Evolutionary conservation across 2,329 filamentous ascomycete genomes (phyloP), one percentile per base, ranked within the genome.

Genomic region (Xylaria multiplex): DNA sequence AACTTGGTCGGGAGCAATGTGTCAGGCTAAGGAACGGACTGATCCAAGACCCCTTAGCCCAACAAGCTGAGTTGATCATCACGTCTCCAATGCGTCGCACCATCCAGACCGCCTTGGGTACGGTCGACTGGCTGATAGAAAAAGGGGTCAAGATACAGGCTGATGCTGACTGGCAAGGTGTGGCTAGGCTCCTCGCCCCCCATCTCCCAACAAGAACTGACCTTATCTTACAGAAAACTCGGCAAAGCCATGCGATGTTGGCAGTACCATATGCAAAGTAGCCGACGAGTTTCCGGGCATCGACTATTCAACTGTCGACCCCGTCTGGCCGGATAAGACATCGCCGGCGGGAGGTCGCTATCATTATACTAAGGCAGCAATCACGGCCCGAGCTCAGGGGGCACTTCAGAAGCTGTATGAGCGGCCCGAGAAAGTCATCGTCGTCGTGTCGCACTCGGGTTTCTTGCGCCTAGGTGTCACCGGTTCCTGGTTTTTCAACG

Each of bases 51-150:
- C 69, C 72, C 32, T 77, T 85, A 24, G 77, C 75, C 5, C 75
- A 79, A 14, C 76, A 82, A 65, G 79, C 85, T 9, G 83, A 84
- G 19, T 77, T 84, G 32, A 86, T 91, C 59, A 74, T 92, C 37
- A 85, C 86, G 55, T 90, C 88, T 72, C 86, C 89, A 1, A 90
- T 91, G 86, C 80, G 82, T 16, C 82, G 90, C 35, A 91, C 89
- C 1, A 79, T 91, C 35, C 86, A 92, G 77, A 91, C 90, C 1
- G 85, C 88, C 1, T 79, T 84, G 48, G 79, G 85, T 8, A 83
- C 84, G 0, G 79, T 91, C 1, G 84, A 85, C 69, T 90, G 85
- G 82, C 78, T 91, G 52, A 79, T 88, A 55, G 81, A 85, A 22
- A 78, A 77, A 49, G 86, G 85, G 1, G 79, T 89, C 22, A 82